Conservation (phyloP, 2,329 filamentous ascomycete genomes). For the Coniochaeta sp. region DNA sequence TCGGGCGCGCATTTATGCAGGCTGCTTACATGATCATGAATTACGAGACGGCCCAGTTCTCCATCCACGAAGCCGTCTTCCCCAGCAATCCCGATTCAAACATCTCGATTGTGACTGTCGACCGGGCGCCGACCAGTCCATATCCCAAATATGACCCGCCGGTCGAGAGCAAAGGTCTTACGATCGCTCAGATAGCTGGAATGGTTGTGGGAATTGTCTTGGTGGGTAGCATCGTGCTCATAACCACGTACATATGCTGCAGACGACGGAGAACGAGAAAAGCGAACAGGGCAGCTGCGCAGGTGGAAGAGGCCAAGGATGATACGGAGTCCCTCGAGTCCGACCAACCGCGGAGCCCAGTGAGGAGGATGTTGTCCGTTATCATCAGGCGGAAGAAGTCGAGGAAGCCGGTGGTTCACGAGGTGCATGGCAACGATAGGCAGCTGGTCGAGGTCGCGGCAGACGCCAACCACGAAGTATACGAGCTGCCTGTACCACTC, state of each 20-base stretch:
- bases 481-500: conserved; percentile 40
- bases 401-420: conserved; percentile 15
- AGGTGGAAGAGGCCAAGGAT: conserved; percentile 28
- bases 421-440: conserved; percentile 19
- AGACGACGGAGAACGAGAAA: conserved; percentile 22
- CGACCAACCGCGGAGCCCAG: conserved; percentile 26
- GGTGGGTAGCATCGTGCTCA: conserved; percentile 20
- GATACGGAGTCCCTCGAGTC: conserved; percentile 23
- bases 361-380: conserved; percentile 34
- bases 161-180: conserved; percentile 20
- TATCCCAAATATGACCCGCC: conserved; percentile 33
- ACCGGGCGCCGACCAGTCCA: conserved; percentile 35
- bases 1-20: conserved; percentile 64
- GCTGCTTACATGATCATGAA: conserved; percentile 55
- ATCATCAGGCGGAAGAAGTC: conserved; percentile 29
- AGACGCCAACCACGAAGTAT: conserved; percentile 39
- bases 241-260: conserved; percentile 21
- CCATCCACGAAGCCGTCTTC: conserved; percentile 48
- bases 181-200: conserved; percentile 34
- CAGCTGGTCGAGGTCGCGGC: conserved; percentile 32
- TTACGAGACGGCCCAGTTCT: conserved; percentile 46
- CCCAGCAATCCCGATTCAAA: conserved; percentile 32
- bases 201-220: conserved; percentile 35
- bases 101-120: conserved; percentile 33
- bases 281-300: conserved; percentile 14